These are phyloP conservation scores for Petunia axillaris DNA, from an alignment of 257 asterid species.

Conservation along the genomic window DNA sequence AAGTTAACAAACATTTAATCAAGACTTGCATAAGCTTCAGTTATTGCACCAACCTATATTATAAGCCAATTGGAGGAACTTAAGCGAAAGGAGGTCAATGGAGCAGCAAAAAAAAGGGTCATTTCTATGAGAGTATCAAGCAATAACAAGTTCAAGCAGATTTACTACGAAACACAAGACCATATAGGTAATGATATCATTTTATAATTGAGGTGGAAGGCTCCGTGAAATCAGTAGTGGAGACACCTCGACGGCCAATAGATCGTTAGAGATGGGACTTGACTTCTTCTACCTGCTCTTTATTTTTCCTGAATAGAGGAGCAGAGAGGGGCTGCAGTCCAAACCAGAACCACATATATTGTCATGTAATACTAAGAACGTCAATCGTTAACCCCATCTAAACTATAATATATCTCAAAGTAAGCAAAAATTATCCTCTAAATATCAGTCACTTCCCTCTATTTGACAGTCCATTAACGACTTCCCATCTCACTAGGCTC, in stretches of 20 bases:
- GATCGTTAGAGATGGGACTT: neutral
- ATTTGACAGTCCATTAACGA: conserved; percentile 5
- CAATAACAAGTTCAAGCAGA: neutral
- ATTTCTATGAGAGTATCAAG: neutral
- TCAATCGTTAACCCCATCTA: neutral
- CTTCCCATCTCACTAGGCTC: neutral
- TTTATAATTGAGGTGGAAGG: neutral
- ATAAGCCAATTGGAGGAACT: neutral
- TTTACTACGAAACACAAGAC: neutral
- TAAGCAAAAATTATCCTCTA: neutral
- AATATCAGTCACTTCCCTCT: neutral
- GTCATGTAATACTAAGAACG: neutral
- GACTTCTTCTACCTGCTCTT: neutral
- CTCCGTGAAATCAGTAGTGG: neutral
- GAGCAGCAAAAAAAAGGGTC: neutral
- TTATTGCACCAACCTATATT: neutral
- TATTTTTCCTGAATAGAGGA: neutral
- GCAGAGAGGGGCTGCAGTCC: neutral
- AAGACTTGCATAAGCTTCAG: neutral
- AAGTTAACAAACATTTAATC: conserved; percentile 7
- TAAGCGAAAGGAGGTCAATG: conserved; percentile 1
- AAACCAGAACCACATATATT: neutral
- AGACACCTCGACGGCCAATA: neutral
- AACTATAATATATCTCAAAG: conserved; percentile 4
- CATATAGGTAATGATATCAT: neutral